Conservation (phyloP, 345 rosid species). For the Lepidium sativum region DNA sequence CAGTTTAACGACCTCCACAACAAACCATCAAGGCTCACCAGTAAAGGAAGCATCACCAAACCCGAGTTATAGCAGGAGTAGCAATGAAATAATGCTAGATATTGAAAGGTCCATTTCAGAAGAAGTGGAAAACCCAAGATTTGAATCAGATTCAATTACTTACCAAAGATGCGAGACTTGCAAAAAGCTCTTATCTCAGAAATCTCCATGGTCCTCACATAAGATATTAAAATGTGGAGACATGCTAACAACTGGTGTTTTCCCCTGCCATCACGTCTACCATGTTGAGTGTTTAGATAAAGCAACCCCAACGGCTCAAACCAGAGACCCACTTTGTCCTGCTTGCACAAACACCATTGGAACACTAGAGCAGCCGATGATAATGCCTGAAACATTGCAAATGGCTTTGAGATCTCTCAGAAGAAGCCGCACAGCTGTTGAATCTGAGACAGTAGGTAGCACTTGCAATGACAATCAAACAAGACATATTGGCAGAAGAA, state of each 20-base stretch:
- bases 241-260: constrained; percentile 74
- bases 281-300: constrained; percentile 95
- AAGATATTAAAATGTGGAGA: constrained; percentile 64
- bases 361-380: constrained; percentile 34
- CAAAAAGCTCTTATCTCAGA: constrained; percentile 54
- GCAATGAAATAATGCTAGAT: constrained; percentile 68
- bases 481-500: constrained; percentile 27
- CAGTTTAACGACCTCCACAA: constrained; percentile 37
- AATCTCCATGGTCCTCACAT: constrained; percentile 79
- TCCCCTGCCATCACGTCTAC: constrained; percentile 74
- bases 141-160: constrained; percentile 19
- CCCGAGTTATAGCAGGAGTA: constrained; percentile 49
- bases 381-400: constrained; percentile 55
- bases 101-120: constrained; percentile 56
- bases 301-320: constrained; percentile 52
- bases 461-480: constrained; percentile 24
- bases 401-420: constrained; percentile 54
- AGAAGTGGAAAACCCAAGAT: constrained; percentile 35
- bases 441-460: constrained; percentile 36
- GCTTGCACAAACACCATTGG: constrained; percentile 47
- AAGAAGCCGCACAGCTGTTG: constrained; percentile 40
- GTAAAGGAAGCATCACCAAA: constrained; percentile 43
- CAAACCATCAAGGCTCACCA: constrained; percentile 39
- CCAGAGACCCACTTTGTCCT: constrained; percentile 71
- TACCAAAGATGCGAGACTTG: constrained; percentile 71